Evolutionary conservation across 371 early-diverging fungal species (phyloP).

Genomic region (Dinochytrium kinnereticum): DNA sequence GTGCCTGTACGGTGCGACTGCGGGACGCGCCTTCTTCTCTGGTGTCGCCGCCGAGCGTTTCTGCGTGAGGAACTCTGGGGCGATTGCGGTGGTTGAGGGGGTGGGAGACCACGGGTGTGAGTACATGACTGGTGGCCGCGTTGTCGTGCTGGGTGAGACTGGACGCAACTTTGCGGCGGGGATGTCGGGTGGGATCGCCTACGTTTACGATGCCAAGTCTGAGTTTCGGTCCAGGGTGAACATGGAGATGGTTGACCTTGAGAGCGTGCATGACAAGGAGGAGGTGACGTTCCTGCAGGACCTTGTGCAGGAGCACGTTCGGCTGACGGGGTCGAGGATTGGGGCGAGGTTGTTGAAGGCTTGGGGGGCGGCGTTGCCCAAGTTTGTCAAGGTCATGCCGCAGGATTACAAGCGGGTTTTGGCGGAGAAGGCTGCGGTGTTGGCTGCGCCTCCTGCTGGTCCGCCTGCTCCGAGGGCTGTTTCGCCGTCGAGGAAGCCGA

Average conservation of each 20-base stretch:
- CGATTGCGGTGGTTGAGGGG: constrained; percentile 93
- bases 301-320: constrained; percentile 79
- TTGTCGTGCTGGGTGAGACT: constrained; percentile 79
- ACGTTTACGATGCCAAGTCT: constrained; percentile 70
- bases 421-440: constrained; percentile 60
- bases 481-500: constrained; percentile 6
- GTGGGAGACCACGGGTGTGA: constrained; percentile 98
- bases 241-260: constrained; percentile 88
- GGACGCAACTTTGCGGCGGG: constrained; percentile 95
- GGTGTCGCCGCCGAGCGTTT: constrained; percentile 98
- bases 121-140: constrained; percentile 96
- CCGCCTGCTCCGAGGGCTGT: constrained; percentile 11
- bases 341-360: constrained; percentile 76
- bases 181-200: constrained; percentile 94
- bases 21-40: constrained; percentile 88
- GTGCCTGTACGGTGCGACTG: constrained; percentile 95
- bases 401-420: constrained; percentile 85
- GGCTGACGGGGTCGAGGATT: constrained; percentile 81
- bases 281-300: constrained; percentile 78
- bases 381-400: constrained; percentile 95
- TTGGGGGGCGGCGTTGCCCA: constrained; percentile 72
- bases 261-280: constrained; percentile 74
- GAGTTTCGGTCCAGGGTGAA: constrained; percentile 76
- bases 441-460: constrained; percentile 41
- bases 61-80: constrained; percentile 97